Evolutionary conservation across 768 basidiomycete species (phyloP).

Genomic region (Lentinula aciculospora): DNA sequence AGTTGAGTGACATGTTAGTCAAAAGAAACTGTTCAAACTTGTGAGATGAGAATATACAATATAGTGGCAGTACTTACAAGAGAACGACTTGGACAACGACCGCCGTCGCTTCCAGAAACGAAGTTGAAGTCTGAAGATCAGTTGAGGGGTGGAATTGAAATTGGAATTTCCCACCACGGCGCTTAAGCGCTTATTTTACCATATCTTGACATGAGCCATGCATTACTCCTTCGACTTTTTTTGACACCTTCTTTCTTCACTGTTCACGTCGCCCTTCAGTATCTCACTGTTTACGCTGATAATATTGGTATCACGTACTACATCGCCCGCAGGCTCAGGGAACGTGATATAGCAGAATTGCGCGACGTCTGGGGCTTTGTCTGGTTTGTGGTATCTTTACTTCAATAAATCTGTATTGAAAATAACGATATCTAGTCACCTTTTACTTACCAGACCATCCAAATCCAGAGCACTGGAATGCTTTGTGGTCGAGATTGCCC

Average conservation of each 20-base stretch:
- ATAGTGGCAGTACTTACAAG: background rate
- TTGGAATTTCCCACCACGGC: background rate
- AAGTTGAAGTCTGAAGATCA: background rate
- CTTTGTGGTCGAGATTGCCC: constrained; percentile 85
- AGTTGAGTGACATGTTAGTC: background rate
- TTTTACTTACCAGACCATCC: constrained; percentile 89
- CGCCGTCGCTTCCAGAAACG: background rate
- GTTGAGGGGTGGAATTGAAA: background rate
- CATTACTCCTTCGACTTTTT: constrained; percentile 84
- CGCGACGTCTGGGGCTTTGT: constrained; percentile 88
- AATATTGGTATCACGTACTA: constrained; percentile 93
- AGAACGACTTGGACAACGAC: background rate
- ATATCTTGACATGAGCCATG: constrained; percentile 39
- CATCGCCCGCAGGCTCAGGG: constrained; percentile 67
- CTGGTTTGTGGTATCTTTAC: constrained; percentile 45
- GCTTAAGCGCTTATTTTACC: background rate
- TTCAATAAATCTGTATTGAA: constrained; percentile 8
- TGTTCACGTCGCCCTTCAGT: constrained; percentile 88
- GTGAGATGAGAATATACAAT: background rate
- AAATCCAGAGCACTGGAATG: constrained; percentile 90
- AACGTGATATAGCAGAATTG: constrained; percentile 64
- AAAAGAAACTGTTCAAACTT: background rate
- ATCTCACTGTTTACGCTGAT: constrained; percentile 75
- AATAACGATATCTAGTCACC: constrained; percentile 54
- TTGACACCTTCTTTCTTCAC: constrained; percentile 91